These are phyloP conservation scores for Wickerhamiella nectarea DNA, from an alignment of 805 yeast genomes.

Conservation along the genomic window DNA sequence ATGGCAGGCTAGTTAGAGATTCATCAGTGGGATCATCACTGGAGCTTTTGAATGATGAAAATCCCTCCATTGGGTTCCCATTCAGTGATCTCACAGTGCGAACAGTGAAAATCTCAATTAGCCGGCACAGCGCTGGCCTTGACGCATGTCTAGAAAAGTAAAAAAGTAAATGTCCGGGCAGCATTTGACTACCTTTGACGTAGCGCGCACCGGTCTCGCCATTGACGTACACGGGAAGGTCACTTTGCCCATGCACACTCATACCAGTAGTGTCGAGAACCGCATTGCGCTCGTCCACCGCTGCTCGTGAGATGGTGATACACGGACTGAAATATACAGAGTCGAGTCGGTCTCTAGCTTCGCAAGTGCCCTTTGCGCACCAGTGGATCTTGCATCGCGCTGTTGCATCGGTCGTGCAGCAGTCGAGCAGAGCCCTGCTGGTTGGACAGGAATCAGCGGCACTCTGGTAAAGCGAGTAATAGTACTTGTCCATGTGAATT, in stretches of 20 bases:
- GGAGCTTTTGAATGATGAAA: constrained; percentile 5
- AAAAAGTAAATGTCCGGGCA: constrained; percentile 20
- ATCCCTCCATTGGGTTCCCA: constrained; percentile 8
- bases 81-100: constrained; percentile 6
- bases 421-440: constrained; percentile 14
- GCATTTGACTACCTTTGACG: constrained; percentile 13
- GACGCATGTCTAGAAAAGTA: constrained; percentile 26
- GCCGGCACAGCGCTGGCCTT: constrained; percentile 17
- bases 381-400: constrained; percentile 17
- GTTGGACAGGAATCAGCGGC: constrained; percentile 18
- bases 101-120: constrained; percentile 15
- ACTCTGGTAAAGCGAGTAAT: constrained; percentile 18
- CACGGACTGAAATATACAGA: constrained; percentile 14
- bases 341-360: constrained; percentile 11
- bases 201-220: constrained; percentile 13
- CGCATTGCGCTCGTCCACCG: constrained; percentile 10
- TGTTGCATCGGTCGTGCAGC: constrained; percentile 12
- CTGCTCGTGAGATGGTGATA: constrained; percentile 9
- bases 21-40: constrained; percentile 2
- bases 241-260: constrained; percentile 9
- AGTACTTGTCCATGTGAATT: constrained; percentile 26
- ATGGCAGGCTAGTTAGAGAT: background rate
- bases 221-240: constrained; percentile 7
- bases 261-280: constrained; percentile 8
- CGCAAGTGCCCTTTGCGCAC: constrained; percentile 16